These are phyloP conservation scores for Fusarium tanahbumbuense DNA, from an alignment of 2,329 filamentous ascomycete genomes.

Conservation along the genomic window DNA sequence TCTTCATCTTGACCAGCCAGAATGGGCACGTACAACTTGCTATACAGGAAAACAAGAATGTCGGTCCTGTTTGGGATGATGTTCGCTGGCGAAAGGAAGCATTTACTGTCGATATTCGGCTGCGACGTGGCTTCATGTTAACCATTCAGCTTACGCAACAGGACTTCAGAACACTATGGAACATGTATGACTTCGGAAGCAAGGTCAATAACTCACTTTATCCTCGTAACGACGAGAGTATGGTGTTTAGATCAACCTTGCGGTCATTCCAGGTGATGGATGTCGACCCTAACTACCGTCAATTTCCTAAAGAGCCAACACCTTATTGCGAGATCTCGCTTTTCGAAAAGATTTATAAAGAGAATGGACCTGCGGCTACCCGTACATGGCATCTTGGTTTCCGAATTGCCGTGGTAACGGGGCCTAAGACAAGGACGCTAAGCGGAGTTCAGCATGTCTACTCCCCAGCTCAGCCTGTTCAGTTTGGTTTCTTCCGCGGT, in stretches of 20 bases:
- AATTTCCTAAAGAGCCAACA: slow-evolving; percentile 81
- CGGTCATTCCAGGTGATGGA: slow-evolving; percentile 86
- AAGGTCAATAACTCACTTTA: slow-evolving; percentile 79
- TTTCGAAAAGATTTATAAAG: slow-evolving; percentile 77
- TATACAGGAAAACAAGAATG: slow-evolving; percentile 75
- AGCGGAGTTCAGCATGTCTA: slow-evolving; percentile 80
- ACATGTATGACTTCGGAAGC: slow-evolving; percentile 85
- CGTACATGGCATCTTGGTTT: slow-evolving; percentile 82
- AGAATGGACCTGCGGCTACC: slow-evolving; percentile 77
- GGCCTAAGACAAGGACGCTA: slow-evolving; percentile 79
- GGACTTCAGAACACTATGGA: slow-evolving; percentile 84
- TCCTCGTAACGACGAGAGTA: slow-evolving; percentile 74
- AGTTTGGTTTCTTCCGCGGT: slow-evolving; percentile 80
- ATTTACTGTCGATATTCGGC: slow-evolving; percentile 72
- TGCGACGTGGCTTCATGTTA: slow-evolving; percentile 81
- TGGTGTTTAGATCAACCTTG: slow-evolving; percentile 76
- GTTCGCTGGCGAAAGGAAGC: slow-evolving; percentile 80
- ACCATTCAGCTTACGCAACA: slow-evolving; percentile 76
- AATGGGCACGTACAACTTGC: slow-evolving; percentile 79
- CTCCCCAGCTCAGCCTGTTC: slow-evolving; percentile 72
- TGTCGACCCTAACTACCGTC: slow-evolving; percentile 72
- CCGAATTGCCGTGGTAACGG: slow-evolving; percentile 81
- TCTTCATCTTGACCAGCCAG: slow-evolving; percentile 82
- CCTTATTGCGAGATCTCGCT: slow-evolving; percentile 77
- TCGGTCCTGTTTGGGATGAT: slow-evolving; percentile 82